phyloP scores from a whole-genome alignment of 2,329 filamentous ascomycete species.

The Stagonosporopsis chrysanthemi region DNA sequence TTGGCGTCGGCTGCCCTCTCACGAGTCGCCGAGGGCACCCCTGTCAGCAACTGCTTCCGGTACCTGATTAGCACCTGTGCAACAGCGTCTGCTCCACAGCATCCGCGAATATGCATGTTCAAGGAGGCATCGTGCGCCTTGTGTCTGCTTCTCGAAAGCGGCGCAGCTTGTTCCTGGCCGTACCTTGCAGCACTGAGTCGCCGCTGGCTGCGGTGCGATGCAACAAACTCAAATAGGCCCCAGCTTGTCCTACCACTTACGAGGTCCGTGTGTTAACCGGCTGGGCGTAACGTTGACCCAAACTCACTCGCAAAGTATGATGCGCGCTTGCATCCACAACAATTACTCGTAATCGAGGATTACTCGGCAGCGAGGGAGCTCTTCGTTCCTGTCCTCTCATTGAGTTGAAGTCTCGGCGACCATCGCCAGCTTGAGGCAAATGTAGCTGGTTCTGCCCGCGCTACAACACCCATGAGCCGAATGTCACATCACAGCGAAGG shows the following conservation, averaged over 20 bases:
- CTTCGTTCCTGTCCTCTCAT: not conserved
- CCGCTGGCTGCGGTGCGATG: slow-evolving; percentile 38
- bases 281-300: slow-evolving; percentile 32
- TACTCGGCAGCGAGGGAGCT: slow-evolving; percentile 2
- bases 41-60: slow-evolving; percentile 31
- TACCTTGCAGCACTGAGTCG: slow-evolving; percentile 47
- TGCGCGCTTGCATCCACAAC: slow-evolving; percentile 6
- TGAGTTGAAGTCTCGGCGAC: not conserved
- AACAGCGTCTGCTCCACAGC: slow-evolving; percentile 33
- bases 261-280: slow-evolving; percentile 28
- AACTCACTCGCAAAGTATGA: slow-evolving; percentile 14
- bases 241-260: slow-evolving; percentile 28
- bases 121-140: slow-evolving; percentile 41
- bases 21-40: slow-evolving; percentile 33
- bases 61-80: slow-evolving; percentile 32
- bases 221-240: slow-evolving; percentile 36
- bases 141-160: slow-evolving; percentile 38
- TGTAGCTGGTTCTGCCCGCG: slow-evolving; percentile 15
- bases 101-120: slow-evolving; percentile 40
- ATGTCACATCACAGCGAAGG: slow-evolving; percentile 37
- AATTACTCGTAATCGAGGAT: not conserved
- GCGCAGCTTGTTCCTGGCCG: slow-evolving; percentile 34
- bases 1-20: slow-evolving; percentile 22
- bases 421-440: not conserved
- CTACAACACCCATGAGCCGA: slow-evolving; percentile 10